phyloP scores from a whole-genome alignment of 2,329 filamentous ascomycete species.

The Ceratocystis destructans region DNA sequence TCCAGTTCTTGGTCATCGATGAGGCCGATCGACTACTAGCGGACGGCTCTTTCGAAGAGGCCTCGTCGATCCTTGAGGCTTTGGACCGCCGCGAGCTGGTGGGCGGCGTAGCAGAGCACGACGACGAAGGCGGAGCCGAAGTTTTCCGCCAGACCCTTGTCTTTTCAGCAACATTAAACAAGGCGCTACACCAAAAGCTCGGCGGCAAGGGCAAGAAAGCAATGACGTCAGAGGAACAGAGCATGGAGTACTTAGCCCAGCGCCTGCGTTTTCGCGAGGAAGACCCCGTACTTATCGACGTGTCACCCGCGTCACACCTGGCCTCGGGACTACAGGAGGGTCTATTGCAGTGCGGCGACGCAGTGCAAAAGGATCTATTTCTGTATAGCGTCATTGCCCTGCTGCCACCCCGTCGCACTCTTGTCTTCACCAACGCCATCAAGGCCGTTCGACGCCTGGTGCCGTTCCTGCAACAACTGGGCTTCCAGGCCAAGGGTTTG shows the following conservation, averaged over 20 bases:
- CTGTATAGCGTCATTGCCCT: conserved; percentile 78
- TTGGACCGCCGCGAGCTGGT: conserved; percentile 53
- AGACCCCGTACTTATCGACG: conserved; percentile 79
- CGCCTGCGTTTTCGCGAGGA: conserved; percentile 78
- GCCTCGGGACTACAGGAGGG: conserved; percentile 75
- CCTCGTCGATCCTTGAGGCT: conserved; percentile 71
- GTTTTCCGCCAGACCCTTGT: conserved; percentile 69
- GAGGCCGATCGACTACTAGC: conserved; percentile 87
- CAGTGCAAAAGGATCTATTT: conserved; percentile 93
- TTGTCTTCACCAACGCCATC: conserved; percentile 95
- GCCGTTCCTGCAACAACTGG: conserved; percentile 70
- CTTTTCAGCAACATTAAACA: conserved; percentile 93
- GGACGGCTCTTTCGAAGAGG: conserved; percentile 89
- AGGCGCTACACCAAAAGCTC: conserved; percentile 79
- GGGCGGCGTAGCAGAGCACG: conserved; percentile 35
- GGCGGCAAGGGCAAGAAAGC: conserved; percentile 53
- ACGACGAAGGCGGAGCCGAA: conserved; percentile 35
- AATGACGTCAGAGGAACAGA: conserved; percentile 52
- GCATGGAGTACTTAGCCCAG: conserved; percentile 58
- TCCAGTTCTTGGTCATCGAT: conserved; percentile 78
- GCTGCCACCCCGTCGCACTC: conserved; percentile 63
- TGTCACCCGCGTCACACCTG: conserved; percentile 82
- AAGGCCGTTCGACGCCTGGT: conserved; percentile 75
- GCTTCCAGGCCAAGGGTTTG: conserved; percentile 60
- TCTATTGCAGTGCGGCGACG: conserved; percentile 68